Percentiles rank a stretch among this genome's conserved stretches.
Conservation (phyloP, 2,329 filamentous ascomycete genomes). For the Geosmithia morbida region DNA sequence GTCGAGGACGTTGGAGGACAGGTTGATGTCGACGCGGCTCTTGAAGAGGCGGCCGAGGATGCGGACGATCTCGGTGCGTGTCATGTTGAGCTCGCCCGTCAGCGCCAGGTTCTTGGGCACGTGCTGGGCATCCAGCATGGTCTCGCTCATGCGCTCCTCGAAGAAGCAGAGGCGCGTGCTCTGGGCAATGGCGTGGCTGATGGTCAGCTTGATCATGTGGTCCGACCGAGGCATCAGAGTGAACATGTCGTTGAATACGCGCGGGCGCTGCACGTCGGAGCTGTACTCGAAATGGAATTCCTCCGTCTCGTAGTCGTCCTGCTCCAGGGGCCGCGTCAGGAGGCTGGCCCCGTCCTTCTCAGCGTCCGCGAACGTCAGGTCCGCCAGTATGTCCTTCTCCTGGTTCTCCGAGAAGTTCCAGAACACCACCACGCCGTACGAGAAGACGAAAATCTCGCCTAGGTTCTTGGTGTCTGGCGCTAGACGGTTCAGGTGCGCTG, state of each 20-base stretch:
- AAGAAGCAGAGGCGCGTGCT: conserved; percentile 95
- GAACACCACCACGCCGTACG: conserved; percentile 93
- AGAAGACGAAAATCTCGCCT: conserved; percentile 94
- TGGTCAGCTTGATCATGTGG: conserved; percentile 98
- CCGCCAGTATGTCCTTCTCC: conserved; percentile 91
- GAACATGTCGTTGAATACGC: conserved; percentile 99
- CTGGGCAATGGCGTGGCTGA: conserved; percentile 93
- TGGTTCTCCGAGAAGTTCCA: conserved; percentile 97
- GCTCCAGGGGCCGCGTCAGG: conserved; percentile 64
- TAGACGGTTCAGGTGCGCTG: conserved; percentile 42
- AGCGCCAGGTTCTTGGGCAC: conserved; percentile 80
- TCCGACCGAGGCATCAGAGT: conserved; percentile 78
- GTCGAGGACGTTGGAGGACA: conserved; percentile 90
- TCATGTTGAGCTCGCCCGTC: conserved; percentile 85
- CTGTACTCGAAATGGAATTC: conserved; percentile 99
- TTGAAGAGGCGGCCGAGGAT: conserved; percentile 86
- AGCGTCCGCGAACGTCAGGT: conserved; percentile 74
- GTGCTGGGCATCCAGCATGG: conserved; percentile 85
- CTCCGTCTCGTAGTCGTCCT: conserved; percentile 91
- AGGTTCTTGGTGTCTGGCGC: conserved; percentile 62
- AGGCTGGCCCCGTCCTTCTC: conserved; percentile 46
- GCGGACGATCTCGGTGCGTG: conserved; percentile 77
- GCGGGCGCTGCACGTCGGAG: conserved; percentile 65
- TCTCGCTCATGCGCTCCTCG: conserved; percentile 88
- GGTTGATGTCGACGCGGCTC: conserved; percentile 89